Percentiles rank a stretch among this genome's conserved stretches.
Conservation (phyloP, 23 red algal genomes). For the Gracilaria caudata region DNA sequence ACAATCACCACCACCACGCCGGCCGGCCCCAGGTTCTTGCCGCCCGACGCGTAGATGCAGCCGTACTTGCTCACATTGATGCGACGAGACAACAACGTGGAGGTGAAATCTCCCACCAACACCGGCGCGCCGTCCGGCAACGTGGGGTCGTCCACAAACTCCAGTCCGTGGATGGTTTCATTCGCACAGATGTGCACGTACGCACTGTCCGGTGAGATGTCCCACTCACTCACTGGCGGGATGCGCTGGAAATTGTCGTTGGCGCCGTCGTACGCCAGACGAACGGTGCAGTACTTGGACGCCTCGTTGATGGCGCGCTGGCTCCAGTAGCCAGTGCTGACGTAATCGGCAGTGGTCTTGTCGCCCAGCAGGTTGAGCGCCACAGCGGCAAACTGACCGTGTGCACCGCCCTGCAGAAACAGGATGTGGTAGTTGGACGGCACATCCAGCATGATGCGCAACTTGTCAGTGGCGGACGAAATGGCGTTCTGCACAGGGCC, state of each 20-base stretch:
- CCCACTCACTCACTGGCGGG: conserved; percentile 37
- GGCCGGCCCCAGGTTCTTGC: conserved; percentile 68
- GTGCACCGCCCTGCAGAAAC: conserved; percentile 64
- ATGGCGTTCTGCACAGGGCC: conserved; percentile 72
- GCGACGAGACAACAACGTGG: conserved; percentile 44
- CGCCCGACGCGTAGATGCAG: conserved; percentile 63
- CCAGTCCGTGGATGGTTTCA: conserved; percentile 62
- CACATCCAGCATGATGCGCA: conserved; percentile 52
- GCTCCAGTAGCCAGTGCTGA: conserved; percentile 55
- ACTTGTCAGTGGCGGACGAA: conserved; percentile 46
- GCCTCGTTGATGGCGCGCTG: conserved; percentile 57
- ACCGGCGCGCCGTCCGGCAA: conserved; percentile 42
- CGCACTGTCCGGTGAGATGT: conserved; percentile 54
- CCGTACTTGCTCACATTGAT: conserved; percentile 55
- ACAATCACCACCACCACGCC: conserved; percentile 47
- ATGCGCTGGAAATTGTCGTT: conserved; percentile 31
- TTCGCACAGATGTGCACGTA: conserved; percentile 69
- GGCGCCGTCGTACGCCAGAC: conserved; percentile 51
- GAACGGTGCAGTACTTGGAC: conserved; percentile 54
- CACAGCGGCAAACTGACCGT: conserved; percentile 69
- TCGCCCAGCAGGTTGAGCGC: conserved; percentile 53
- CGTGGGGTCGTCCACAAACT: conserved; percentile 47
- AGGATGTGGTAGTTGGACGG: conserved; percentile 58
- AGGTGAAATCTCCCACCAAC: conserved; percentile 63
- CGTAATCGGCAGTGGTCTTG: conserved; percentile 57